These are phyloP conservation scores for Wickerhamomyces ciferrii DNA, from an alignment of 805 yeast genomes.

Conservation along the genomic window DNA sequence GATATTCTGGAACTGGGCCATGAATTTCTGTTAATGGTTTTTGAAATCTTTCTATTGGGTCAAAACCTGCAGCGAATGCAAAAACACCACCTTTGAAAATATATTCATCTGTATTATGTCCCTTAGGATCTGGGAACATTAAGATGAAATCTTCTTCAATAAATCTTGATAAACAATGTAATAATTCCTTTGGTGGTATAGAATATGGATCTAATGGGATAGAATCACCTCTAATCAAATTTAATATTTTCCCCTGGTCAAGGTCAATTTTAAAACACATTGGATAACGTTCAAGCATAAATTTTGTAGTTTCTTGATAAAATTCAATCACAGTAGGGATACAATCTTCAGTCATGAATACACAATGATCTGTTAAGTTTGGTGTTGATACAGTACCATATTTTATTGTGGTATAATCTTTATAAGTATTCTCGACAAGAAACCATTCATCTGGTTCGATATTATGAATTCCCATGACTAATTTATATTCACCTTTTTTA, in stretches of 20 bases:
- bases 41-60: conserved; percentile 49
- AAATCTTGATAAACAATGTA: conserved; percentile 19
- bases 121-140: conserved; percentile 34
- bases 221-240: neutral
- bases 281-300: conserved; percentile 2
- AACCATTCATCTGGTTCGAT: conserved; percentile 50
- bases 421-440: conserved; percentile 56
- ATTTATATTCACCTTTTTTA: conserved; percentile 50
- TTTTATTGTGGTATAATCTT: conserved; percentile 36
- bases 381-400: conserved; percentile 27
- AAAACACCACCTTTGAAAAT: conserved; percentile 49
- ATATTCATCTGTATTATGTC: conserved; percentile 47
- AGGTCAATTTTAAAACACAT: conserved; percentile 1
- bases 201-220: conserved; percentile 3
- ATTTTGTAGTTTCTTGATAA: conserved; percentile 34
- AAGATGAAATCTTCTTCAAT: conserved; percentile 64
- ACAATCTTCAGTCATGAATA: conserved; percentile 27
- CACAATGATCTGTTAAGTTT: conserved; percentile 26
- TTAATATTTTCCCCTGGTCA: neutral
- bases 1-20: conserved; percentile 68
- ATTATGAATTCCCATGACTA: conserved; percentile 59
- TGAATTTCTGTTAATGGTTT: conserved; percentile 57
- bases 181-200: neutral
- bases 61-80: conserved; percentile 71
- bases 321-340: conserved; percentile 40